Percentiles rank a stretch among this genome's conserved stretches.
These are phyloP conservation scores for Phytopythium vexans DNA, from an alignment of 352 stramenopile genomes.

Conservation along the genomic window DNA sequence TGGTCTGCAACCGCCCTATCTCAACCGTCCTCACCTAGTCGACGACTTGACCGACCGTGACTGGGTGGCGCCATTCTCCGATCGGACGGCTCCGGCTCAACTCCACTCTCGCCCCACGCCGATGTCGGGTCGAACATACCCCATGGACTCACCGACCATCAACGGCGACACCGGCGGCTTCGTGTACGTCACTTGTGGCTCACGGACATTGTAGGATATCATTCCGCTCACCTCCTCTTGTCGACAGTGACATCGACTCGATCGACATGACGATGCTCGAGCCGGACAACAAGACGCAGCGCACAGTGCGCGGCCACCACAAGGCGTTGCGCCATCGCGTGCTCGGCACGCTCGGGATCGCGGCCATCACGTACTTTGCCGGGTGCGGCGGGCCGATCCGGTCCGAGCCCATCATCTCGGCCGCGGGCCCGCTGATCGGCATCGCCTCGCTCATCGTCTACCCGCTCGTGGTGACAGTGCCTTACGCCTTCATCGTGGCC, in stretches of 20 bases:
- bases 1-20: too few species aligned
- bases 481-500: constrained; percentile 56
- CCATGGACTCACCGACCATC: too few species aligned
- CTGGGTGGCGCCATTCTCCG: too few species aligned
- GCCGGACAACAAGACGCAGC: constrained; percentile 14
- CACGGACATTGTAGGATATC: too few species aligned
- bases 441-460: constrained; percentile 53
- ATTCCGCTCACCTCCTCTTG: too few species aligned
- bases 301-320: neutral
- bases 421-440: constrained; percentile 48
- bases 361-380: constrained; percentile 50
- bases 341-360: constrained; percentile 36
- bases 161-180: too few species aligned
- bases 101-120: too few species aligned
- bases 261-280: constrained; percentile 16
- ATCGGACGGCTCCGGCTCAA: too few species aligned
- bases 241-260: constrained; percentile 9
- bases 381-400: constrained; percentile 43
- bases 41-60: too few species aligned
- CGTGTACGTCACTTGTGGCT: too few species aligned
- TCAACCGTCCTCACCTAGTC: too few species aligned
- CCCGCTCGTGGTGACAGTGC: constrained; percentile 55
- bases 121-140: too few species aligned
- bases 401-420: constrained; percentile 52
- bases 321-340: constrained; percentile 19